These are phyloP conservation scores for Arabis hirsuta DNA, from an alignment of 345 rosid genomes.

Conservation along the genomic window DNA sequence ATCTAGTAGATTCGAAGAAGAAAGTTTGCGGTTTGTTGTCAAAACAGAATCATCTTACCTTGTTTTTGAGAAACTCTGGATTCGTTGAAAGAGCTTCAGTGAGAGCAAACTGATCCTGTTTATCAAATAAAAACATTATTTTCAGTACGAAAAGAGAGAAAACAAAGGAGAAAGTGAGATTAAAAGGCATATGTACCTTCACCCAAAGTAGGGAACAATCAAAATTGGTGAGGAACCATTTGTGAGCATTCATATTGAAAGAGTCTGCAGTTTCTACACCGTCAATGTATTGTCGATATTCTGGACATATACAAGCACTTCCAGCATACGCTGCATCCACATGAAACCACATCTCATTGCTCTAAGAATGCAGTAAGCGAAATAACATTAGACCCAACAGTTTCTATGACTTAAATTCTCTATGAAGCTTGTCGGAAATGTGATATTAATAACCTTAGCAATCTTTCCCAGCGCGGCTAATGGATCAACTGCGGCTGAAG, in stretches of 20 bases:
- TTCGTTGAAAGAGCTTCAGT: constrained; percentile 89
- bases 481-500: constrained; percentile 88
- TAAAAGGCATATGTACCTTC: constrained; percentile 55
- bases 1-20: not conserved
- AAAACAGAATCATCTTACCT: constrained; percentile 50
- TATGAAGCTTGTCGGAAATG: constrained; percentile 12
- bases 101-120: constrained; percentile 75
- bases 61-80: constrained; percentile 86
- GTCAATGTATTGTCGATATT: constrained; percentile 69
- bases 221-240: constrained; percentile 87
- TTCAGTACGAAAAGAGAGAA: not conserved
- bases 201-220: constrained; percentile 94
- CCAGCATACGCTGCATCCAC: constrained; percentile 96
- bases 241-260: constrained; percentile 93
- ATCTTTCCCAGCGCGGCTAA: constrained; percentile 65
- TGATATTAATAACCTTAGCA: constrained; percentile 59
- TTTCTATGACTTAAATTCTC: not conserved
- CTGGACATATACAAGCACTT: constrained; percentile 93
- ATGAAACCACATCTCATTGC: constrained; percentile 78
- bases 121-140: not conserved
- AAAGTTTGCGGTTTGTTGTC: constrained; percentile 6
- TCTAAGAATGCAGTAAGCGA: constrained; percentile 47
- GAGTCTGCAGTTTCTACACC: constrained; percentile 94
- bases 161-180: constrained; percentile 7
- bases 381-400: constrained; percentile 7